A percentile compares a stretch with the other conserved stretches of the same genome.
Evolutionary conservation across 1,284 basidiomycete genomes (phyloP).

Genomic region (Melanopsichium pennsylvanicum): DNA sequence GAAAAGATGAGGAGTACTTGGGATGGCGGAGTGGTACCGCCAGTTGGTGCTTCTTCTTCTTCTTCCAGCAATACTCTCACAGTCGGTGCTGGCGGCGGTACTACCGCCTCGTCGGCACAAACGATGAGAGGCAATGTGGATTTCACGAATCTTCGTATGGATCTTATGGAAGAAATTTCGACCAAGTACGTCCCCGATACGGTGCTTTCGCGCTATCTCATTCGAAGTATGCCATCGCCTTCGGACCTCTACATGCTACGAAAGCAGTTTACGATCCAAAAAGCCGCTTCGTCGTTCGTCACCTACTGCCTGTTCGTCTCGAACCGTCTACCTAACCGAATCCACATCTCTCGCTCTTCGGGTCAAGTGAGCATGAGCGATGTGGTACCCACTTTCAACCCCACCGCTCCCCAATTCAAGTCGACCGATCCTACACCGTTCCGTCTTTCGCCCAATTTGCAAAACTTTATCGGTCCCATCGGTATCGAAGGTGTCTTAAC

Average conservation of each 20-base stretch:
- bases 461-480: slow-evolving; percentile 87
- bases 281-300: slow-evolving; percentile 89
- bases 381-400: slow-evolving; percentile 65
- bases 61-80: no score
- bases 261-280: slow-evolving; percentile 92
- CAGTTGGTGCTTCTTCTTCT: no score
- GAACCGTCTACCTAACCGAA: slow-evolving; percentile 82
- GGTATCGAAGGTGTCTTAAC: slow-evolving; percentile 90
- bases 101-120: no score
- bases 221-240: slow-evolving; percentile 81
- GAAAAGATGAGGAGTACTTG: slow-evolving; percentile 63
- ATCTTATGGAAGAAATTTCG: slow-evolving; percentile 88
- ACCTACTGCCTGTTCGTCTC: slow-evolving; percentile 87
- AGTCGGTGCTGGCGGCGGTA: no score
- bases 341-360: slow-evolving; percentile 81
- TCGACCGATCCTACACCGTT: slow-evolving; percentile 91
- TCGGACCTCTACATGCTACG: slow-evolving; percentile 94
- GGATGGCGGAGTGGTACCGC: slow-evolving; percentile 51
- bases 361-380: slow-evolving; percentile 62
- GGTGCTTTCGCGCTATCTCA: slow-evolving; percentile 88
- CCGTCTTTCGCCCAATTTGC: slow-evolving; percentile 95
- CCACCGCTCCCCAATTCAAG: slow-evolving; percentile 76
- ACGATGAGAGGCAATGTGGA: slow-evolving; percentile 68
- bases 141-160: slow-evolving; percentile 79
- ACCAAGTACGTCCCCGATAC: slow-evolving; percentile 90